Evolutionary conservation across 2,329 filamentous ascomycete genomes (phyloP).

Genomic region (Pseudogymnoascus sp.): DNA sequence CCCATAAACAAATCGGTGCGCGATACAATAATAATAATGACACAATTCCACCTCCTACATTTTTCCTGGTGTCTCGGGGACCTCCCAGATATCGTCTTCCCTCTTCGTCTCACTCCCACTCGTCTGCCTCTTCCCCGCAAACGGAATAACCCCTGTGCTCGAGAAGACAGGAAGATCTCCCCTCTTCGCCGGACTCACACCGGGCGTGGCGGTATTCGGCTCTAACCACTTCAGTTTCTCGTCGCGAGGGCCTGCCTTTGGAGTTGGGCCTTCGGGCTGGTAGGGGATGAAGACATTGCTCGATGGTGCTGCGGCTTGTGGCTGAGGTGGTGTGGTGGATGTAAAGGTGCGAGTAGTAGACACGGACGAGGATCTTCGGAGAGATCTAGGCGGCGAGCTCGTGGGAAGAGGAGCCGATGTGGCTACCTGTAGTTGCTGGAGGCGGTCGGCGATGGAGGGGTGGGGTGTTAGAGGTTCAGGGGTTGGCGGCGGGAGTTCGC

Average conservation of each 20-base stretch:
- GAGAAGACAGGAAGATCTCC: conserved; percentile 26
- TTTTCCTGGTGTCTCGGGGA: not conserved
- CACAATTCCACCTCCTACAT: not conserved
- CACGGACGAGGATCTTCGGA: not conserved
- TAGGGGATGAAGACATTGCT: conserved; percentile 44
- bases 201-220: conserved; percentile 32
- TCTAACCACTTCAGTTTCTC: conserved; percentile 43
- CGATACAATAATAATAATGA: not conserved
- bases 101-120: not conserved
- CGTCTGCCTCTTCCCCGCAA: conserved; percentile 12
- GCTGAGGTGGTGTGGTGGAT: not conserved
- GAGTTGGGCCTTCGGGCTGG: conserved; percentile 44
- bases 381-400: conserved; percentile 18
- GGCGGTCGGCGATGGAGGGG: conserved; percentile 10
- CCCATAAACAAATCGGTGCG: not conserved
- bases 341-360: not conserved
- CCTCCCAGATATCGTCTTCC: not conserved
- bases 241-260: conserved; percentile 31
- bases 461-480: not conserved
- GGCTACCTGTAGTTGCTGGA: conserved; percentile 16
- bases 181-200: conserved; percentile 19
- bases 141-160: conserved; percentile 24
- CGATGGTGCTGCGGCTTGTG: conserved; percentile 10
- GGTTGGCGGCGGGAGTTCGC: not conserved
- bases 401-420: conserved; percentile 18